Percentiles rank a stretch among this genome's conserved stretches.
Evolutionary conservation across 192 early-diverging fungal genomes (phyloP).

Genomic region (Podila minutissima): DNA sequence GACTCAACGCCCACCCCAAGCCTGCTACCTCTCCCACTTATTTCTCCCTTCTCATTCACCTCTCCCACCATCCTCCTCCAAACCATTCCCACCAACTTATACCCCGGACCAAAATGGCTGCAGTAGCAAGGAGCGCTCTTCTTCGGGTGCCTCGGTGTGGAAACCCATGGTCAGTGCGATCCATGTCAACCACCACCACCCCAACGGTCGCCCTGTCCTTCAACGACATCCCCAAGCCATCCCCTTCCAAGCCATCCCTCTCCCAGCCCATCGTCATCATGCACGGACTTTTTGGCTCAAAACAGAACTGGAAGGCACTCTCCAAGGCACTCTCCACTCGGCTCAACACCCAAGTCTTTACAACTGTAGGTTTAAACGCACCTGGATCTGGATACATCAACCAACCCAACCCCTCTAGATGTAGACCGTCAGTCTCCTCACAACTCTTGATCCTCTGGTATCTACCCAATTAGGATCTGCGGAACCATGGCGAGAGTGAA

Average conservation of each 20-base stretch:
- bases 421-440: not conserved
- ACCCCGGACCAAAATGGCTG: not conserved
- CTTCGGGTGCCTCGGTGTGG: not conserved
- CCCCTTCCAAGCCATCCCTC: constrained; percentile 1
- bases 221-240: constrained; percentile 19
- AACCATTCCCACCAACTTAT: not conserved
- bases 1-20: no score
- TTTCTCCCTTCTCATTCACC: not conserved
- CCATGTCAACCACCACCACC: not conserved
- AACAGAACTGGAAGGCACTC: constrained; percentile 93
- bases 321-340: constrained; percentile 74
- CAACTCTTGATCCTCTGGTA: not conserved
- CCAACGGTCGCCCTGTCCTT: constrained; percentile 29
- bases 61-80: constrained; percentile 1
- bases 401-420: not conserved
- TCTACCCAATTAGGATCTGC: constrained; percentile 68
- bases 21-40: no score
- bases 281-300: constrained; percentile 94
- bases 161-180: not conserved
- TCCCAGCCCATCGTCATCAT: constrained; percentile 75
- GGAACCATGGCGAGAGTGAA: constrained; percentile 95
- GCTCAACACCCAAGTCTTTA: constrained; percentile 71
- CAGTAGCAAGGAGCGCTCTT: not conserved
- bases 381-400: not conserved
- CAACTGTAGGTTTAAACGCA: constrained; percentile 57